Conservation (phyloP, 2,329 filamentous ascomycete species). For the Pyrenophora seminiperda region DNA sequence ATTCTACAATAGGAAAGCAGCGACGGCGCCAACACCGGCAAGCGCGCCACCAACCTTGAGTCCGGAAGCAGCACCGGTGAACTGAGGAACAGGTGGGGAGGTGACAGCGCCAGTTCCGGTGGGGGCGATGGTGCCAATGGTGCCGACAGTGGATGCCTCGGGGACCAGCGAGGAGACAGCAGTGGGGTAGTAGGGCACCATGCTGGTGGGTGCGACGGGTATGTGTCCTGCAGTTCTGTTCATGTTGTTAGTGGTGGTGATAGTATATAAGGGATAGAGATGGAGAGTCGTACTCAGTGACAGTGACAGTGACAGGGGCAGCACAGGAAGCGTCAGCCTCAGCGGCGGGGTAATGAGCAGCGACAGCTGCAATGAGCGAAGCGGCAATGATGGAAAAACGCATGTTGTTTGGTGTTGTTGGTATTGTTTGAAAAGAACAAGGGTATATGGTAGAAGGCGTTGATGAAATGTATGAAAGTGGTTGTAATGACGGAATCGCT, state of each 20-base stretch:
- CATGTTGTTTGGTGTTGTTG: conserved; percentile 29
- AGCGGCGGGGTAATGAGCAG: conserved; percentile 25
- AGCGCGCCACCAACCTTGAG: conserved; percentile 39
- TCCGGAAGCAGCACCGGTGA: conserved; percentile 41
- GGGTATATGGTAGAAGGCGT: conserved; percentile 15
- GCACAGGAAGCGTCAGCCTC: conserved; percentile 35
- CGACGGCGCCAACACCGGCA: conserved; percentile 44
- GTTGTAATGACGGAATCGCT: conserved; percentile 18
- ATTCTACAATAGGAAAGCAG: conserved; percentile 45
- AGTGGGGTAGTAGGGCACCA: conserved; percentile 36
- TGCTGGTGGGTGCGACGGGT: conserved; percentile 28
- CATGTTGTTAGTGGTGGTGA: too few species aligned
- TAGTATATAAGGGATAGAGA: background rate
- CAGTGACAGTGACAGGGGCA: conserved; percentile 31
- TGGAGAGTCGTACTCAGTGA: conserved; percentile 34
- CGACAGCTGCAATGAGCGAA: conserved; percentile 32
- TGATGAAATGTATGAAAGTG: conserved; percentile 2
- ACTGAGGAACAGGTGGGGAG: conserved; percentile 26
- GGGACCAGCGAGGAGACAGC: conserved; percentile 13
- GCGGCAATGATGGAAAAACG: conserved; percentile 40
- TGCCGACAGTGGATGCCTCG: conserved; percentile 6
- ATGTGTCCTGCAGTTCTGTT: conserved; percentile 27
- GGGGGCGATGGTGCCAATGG: conserved; percentile 24
- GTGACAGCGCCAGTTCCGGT: conserved; percentile 27
- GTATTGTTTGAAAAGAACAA: conserved; percentile 4